A percentile compares a stretch with the other conserved stretches of the same genome.
These are phyloP conservation scores for Sesbania bispinosa DNA, from an alignment of 306 rosid genomes.

Conservation along the genomic window DNA sequence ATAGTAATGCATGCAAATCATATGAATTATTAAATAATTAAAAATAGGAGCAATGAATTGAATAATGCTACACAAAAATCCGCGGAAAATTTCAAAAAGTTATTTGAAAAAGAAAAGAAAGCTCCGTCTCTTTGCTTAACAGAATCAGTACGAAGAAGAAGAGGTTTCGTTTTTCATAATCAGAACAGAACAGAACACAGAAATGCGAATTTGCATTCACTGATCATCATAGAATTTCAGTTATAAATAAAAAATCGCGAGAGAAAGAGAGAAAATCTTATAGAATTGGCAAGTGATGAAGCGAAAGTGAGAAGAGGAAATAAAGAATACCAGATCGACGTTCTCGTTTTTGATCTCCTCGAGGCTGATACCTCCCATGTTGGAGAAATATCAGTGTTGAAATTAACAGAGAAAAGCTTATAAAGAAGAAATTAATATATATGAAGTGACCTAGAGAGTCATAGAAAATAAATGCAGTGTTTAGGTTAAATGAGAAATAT, in stretches of 20 bases:
- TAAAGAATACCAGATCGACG: conserved; percentile 72
- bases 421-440: background rate
- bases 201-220: too few relatives aligned
- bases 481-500: background rate
- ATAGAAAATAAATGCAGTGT: background rate
- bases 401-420: background rate
- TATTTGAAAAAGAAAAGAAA: too few relatives aligned
- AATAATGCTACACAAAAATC: background rate
- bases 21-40: too few relatives aligned
- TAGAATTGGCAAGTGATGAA: background rate
- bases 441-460: background rate
- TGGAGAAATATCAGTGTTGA: background rate
- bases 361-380: conserved; percentile 69
- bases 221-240: too few relatives aligned
- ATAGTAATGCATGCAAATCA: background rate
- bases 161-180: too few relatives aligned
- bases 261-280: too few relatives aligned
- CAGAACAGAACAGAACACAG: too few relatives aligned
- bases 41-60: background rate
- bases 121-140: too few relatives aligned
- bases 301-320: background rate
- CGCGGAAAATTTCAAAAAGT: background rate
- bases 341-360: conserved; percentile 87
- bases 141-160: too few relatives aligned
- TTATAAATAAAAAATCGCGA: too few relatives aligned